A percentile compares a stretch with the other conserved stretches of the same genome.
These are phyloP conservation scores for Mycena alexandri DNA, from an alignment of 768 basidiomycete genomes.

Conservation along the genomic window DNA sequence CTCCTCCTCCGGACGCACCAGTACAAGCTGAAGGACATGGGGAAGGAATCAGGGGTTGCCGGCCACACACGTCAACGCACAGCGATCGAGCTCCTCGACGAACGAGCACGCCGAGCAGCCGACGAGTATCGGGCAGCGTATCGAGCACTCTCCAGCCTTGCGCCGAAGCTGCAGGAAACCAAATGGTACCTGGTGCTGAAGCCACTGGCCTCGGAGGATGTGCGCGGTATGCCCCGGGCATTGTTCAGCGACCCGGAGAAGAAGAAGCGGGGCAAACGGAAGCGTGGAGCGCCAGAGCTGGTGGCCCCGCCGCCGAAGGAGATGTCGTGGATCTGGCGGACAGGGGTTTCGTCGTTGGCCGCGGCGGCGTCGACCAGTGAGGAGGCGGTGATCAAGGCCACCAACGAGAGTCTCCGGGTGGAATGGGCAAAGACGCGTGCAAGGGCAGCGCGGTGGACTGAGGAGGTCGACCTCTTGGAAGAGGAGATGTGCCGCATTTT, in stretches of 20 bases:
- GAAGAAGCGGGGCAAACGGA: neutral
- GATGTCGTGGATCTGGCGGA: constrained; percentile 5
- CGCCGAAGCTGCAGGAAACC: neutral
- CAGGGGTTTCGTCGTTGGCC: neutral
- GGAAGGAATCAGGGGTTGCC: constrained; percentile 36
- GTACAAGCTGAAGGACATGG: constrained; percentile 40
- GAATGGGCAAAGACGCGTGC: too few relatives aligned
- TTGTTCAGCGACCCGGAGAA: constrained; percentile 10
- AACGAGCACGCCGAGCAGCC: constrained; percentile 30
- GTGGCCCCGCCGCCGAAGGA: neutral
- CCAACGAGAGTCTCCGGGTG: too few relatives aligned
- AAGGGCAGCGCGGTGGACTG: too few relatives aligned
- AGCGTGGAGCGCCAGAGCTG: neutral
- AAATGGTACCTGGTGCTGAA: constrained; percentile 35
- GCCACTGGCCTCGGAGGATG: constrained; percentile 27
- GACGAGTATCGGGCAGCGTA: constrained; percentile 37
- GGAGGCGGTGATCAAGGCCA: too few relatives aligned
- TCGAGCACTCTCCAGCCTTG: constrained; percentile 28
- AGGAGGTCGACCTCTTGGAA: too few relatives aligned
- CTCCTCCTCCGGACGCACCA: constrained; percentile 40
- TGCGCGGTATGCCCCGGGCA: constrained; percentile 35
- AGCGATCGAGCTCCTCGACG: constrained; percentile 34
- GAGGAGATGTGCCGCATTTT: too few relatives aligned
- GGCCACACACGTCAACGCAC: constrained; percentile 41
- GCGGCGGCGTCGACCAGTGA: neutral